Percentiles rank a stretch among this genome's conserved stretches.
Evolutionary conservation across 78 protist species (phyloP).

Genomic region (Polysphondylium violaceum): DNA sequence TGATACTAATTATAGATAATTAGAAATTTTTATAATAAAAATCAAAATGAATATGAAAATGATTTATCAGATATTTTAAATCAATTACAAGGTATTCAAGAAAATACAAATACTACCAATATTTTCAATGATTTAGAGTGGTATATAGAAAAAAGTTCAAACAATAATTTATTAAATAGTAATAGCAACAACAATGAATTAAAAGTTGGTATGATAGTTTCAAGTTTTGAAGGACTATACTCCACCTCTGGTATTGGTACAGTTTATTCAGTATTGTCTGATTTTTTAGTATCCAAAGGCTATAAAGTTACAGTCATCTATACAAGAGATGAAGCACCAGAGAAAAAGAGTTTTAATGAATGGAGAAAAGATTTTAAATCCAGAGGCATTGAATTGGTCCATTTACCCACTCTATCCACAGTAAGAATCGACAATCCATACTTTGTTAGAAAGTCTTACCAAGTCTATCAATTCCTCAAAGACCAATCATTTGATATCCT

Average conservation of each 20-base stretch:
- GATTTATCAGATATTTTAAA: constrained; percentile 32
- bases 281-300: constrained; percentile 30
- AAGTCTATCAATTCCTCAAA: constrained; percentile 59
- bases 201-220: constrained; percentile 46
- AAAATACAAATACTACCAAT: not conserved
- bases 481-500: constrained; percentile 15
- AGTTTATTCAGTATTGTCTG: constrained; percentile 58
- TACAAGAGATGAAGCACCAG: constrained; percentile 67
- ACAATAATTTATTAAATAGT: not conserved
- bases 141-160: constrained; percentile 22
- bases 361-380: constrained; percentile 16
- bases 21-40: constrained; percentile 13
- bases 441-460: constrained; percentile 52
- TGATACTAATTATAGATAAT: not conserved
- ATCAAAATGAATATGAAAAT: constrained; percentile 27
- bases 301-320: constrained; percentile 54
- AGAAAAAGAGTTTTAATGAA: constrained; percentile 29
- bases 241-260: constrained; percentile 81
- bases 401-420: not conserved
- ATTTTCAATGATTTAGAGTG: not conserved
- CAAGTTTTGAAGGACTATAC: constrained; percentile 70
- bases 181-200: constrained; percentile 3
- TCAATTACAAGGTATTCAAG: constrained; percentile 30
- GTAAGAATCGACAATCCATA: constrained; percentile 35
- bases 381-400: constrained; percentile 26